phyloP scores from a whole-genome alignment of 345 rosid genomes.

The Rhizophora mangle region DNA sequence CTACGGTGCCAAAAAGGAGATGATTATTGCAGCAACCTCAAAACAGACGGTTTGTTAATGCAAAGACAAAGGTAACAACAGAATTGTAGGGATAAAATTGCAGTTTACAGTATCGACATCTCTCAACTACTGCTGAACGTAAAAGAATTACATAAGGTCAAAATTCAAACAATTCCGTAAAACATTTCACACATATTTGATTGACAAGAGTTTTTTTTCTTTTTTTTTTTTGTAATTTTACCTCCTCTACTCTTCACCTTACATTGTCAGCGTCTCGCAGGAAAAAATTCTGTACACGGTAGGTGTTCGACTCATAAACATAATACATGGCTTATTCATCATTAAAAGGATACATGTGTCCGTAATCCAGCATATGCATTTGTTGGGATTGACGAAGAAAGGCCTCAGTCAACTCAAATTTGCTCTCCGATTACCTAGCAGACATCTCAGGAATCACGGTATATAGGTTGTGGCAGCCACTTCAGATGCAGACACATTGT shows the following conservation, averaged over 20 bases:
- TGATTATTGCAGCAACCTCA: too few relatives aligned
- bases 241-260: not conserved
- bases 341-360: not conserved
- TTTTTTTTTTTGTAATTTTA: too few relatives aligned
- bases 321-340: not conserved
- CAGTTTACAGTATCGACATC: too few relatives aligned
- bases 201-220: not conserved
- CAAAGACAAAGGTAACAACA: too few relatives aligned
- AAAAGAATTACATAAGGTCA: not conserved
- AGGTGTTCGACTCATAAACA: conserved; percentile 1
- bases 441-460: conserved; percentile 54
- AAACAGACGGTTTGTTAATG: too few relatives aligned
- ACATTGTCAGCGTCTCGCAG: not conserved
- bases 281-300: conserved; percentile 18
- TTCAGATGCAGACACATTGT: conserved; percentile 63
- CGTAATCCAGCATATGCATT: not conserved
- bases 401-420: not conserved
- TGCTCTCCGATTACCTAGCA: not conserved
- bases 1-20: too few relatives aligned
- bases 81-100: too few relatives aligned
- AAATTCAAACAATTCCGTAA: not conserved
- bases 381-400: not conserved
- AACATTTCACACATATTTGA: not conserved
- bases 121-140: not conserved
- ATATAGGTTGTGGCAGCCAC: conserved; percentile 90